Evolutionary conservation across 176 grass and related monocot genomes (phyloP).

Genomic region (Oryza coarctata): DNA sequence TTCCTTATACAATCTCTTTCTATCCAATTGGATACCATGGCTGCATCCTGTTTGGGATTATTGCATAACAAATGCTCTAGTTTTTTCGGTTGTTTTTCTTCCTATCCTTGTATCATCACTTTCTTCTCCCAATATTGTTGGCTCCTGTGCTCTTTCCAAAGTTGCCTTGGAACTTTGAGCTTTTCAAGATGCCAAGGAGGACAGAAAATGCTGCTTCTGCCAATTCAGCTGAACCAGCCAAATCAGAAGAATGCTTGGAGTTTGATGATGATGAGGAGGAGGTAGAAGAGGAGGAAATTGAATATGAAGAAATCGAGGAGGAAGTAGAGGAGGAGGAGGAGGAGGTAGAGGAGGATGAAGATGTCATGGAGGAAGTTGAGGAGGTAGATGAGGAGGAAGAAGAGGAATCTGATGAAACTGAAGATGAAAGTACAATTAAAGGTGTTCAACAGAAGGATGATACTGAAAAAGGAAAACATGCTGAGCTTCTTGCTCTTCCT

Average conservation of each 20-base stretch:
- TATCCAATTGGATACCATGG: conserved; percentile 52
- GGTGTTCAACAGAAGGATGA: conserved; percentile 25
- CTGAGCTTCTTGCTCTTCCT: conserved; percentile 75
- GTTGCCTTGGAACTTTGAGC: conserved; percentile 62
- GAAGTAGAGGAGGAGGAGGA: conserved; percentile 64
- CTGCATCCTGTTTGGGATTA: conserved; percentile 40
- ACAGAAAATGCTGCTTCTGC: conserved; percentile 39
- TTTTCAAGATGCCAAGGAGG: conserved; percentile 71
- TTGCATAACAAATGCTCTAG: conserved; percentile 43
- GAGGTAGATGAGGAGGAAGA: conserved; percentile 29
- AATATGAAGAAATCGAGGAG: conserved; percentile 70
- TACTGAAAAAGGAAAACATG: conserved; percentile 47
- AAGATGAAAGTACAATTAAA: conserved; percentile 13
- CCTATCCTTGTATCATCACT: conserved; percentile 52
- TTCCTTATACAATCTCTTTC: conserved; percentile 24
- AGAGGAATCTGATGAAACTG: conserved; percentile 50
- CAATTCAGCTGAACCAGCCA: conserved; percentile 35
- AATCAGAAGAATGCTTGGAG: conserved; percentile 45
- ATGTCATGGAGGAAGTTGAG: conserved; percentile 30
- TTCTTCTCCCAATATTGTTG: conserved; percentile 55
- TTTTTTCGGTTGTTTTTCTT: conserved; percentile 59
- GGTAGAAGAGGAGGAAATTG: conserved; percentile 67
- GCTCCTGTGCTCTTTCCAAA: conserved; percentile 58
- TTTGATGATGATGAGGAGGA: conserved; percentile 52
- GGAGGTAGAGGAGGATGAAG: conserved; percentile 28